phyloP scores from a whole-genome alignment of 1,284 basidiomycete species.

The Ceratobasidium sp. region DNA sequence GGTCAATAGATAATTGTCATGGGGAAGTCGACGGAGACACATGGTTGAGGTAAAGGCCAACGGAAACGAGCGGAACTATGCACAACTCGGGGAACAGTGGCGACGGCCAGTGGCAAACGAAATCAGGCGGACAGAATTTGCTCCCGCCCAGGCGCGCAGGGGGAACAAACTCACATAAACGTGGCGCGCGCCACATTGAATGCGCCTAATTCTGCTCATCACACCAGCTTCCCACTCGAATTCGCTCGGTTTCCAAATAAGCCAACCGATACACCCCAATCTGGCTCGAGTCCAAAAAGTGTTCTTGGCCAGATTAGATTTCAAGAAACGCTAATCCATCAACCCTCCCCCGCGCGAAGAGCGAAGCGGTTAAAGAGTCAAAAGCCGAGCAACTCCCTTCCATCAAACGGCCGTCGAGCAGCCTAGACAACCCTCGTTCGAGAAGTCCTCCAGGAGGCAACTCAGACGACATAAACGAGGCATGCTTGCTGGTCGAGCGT shows the following conservation, averaged over 20 bases:
- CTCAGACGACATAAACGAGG: constrained; percentile 36
- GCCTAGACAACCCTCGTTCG: neutral
- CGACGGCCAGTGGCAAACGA: constrained; percentile 9
- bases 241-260: constrained; percentile 1
- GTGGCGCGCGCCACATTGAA: constrained; percentile 30
- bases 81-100: neutral
- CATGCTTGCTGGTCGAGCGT: constrained; percentile 6
- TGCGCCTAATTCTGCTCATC: neutral
- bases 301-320: constrained; percentile 10
- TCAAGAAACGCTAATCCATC: neutral
- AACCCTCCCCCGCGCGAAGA: neutral
- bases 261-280: constrained; percentile 22
- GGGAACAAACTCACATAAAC: constrained; percentile 42
- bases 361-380: constrained; percentile 14
- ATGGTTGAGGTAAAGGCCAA: constrained; percentile 18
- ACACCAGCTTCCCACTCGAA: neutral
- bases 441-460: constrained; percentile 4
- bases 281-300: constrained; percentile 7
- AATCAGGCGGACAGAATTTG: constrained; percentile 22
- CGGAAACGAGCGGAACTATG: neutral
- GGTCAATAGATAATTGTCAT: neutral
- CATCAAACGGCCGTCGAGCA: constrained; percentile 8
- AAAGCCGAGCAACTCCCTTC: neutral
- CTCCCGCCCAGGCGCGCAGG: constrained; percentile 18
- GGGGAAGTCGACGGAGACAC: neutral